Evolutionary conservation across 305 asterid species (phyloP).

Genomic region (Rubia peregrina): DNA sequence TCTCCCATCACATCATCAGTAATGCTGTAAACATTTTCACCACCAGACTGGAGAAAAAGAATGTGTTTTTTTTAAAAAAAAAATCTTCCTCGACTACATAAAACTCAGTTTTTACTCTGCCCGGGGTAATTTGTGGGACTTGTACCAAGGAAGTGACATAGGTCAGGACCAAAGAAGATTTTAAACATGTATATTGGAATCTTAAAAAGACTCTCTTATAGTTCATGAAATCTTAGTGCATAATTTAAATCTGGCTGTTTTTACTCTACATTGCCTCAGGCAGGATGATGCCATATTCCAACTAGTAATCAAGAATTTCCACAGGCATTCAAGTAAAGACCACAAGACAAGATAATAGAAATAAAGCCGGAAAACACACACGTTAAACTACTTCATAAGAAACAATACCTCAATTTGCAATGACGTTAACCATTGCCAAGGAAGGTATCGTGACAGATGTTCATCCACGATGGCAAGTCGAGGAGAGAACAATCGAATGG

Average conservation of each 20-base stretch:
- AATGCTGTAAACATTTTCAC: not conserved
- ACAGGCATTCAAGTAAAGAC: not conserved
- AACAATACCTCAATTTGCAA: slow-evolving; percentile 59
- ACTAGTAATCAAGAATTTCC: not conserved
- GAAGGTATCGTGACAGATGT: slow-evolving; percentile 65
- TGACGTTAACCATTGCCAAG: slow-evolving; percentile 84
- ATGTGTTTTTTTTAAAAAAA: not conserved
- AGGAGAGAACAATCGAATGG: slow-evolving; percentile 75
- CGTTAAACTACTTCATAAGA: slow-evolving; percentile 3
- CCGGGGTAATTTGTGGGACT: not conserved
- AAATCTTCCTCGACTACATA: too few species aligned
- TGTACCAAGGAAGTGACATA: not conserved
- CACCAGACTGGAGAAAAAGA: not conserved
- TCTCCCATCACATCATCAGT: not conserved
- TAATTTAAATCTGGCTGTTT: not conserved
- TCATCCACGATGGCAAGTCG: slow-evolving; percentile 92
- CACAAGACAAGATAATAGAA: not conserved
- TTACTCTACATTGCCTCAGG: not conserved
- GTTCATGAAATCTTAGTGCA: not conserved
- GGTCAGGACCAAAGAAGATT: not conserved
- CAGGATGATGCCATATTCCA: not conserved
- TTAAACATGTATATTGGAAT: not conserved
- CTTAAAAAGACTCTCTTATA: not conserved
- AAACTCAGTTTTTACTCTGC: not conserved
- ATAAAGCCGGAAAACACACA: slow-evolving; percentile 5